Percentiles rank a stretch among this genome's conserved stretches.
Evolutionary conservation across 1,284 basidiomycete genomes (phyloP).

Genomic region (Wolfiporia cocos): DNA sequence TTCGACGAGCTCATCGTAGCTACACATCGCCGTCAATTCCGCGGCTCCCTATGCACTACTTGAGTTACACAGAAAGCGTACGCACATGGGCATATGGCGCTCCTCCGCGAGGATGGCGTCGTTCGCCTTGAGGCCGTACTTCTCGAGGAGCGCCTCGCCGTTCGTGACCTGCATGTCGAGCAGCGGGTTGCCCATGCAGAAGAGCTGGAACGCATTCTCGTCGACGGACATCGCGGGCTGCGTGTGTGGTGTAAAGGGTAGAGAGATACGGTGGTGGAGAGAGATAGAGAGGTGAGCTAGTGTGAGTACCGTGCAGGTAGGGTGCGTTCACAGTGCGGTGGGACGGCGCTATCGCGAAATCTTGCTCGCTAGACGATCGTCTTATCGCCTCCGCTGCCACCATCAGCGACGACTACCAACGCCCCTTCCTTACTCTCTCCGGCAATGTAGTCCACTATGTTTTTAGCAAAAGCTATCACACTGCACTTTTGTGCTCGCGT

Average conservation of each 20-base stretch:
- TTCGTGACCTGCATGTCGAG: slow-evolving; percentile 86
- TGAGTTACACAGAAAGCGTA: slow-evolving; percentile 8
- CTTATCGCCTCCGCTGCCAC: too few species aligned
- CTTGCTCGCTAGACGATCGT: too few species aligned
- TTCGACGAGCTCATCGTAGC: slow-evolving; percentile 85
- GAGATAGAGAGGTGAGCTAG: not conserved
- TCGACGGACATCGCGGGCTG: not conserved
- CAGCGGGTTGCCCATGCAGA: slow-evolving; percentile 86
- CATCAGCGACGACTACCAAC: too few species aligned
- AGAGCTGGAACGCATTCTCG: slow-evolving; percentile 43
- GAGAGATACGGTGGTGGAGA: not conserved
- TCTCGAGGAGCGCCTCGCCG: slow-evolving; percentile 81
- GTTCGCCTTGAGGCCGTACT: slow-evolving; percentile 92
- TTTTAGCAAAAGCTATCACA: too few species aligned
- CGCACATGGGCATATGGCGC: slow-evolving; percentile 82
- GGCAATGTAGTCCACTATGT: too few species aligned
- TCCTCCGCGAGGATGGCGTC: slow-evolving; percentile 94
- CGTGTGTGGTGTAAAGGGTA: not conserved
- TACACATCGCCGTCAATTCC: slow-evolving; percentile 24
- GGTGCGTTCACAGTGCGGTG: too few species aligned
- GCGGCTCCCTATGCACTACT: not conserved
- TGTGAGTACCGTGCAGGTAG: too few species aligned
- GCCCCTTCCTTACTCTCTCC: too few species aligned
- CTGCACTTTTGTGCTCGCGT: too few species aligned
- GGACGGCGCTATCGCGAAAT: too few species aligned